Conservation (phyloP, 768 basidiomycete genomes). For the Macrolepiota fuliginosa region DNA sequence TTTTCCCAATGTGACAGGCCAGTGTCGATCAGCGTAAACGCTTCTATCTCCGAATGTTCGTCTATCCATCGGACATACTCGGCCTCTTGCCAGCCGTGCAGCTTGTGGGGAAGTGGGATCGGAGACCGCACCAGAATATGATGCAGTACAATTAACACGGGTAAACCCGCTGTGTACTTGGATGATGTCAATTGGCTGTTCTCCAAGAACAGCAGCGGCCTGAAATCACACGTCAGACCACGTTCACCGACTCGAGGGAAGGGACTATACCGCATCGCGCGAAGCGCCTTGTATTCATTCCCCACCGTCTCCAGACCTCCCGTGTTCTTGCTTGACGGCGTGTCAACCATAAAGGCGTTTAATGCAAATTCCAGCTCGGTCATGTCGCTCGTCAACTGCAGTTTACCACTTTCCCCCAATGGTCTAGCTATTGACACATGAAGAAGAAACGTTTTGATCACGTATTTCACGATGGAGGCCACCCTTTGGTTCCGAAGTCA, state of each 20-base stretch:
- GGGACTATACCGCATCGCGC: conserved; percentile 75
- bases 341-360: conserved; percentile 70
- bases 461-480: conserved; percentile 67
- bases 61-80: conserved; percentile 98
- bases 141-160: conserved; percentile 86
- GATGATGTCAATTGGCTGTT: conserved; percentile 65
- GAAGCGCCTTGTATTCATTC: conserved; percentile 81
- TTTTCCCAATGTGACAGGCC: conserved; percentile 81
- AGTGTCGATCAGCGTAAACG: conserved; percentile 76
- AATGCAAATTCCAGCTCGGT: conserved; percentile 93
- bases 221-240: conserved; percentile 26
- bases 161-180: conserved; percentile 70
- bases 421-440: conserved; percentile 94
- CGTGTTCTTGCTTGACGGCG: conserved; percentile 48
- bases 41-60: conserved; percentile 82
- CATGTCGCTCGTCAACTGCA: conserved; percentile 96
- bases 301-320: conserved; percentile 74
- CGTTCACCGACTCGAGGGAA: not conserved
- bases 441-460: conserved; percentile 83
- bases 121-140: conserved; percentile 90
- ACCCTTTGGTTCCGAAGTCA: conserved; percentile 39
- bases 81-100: conserved; percentile 93
- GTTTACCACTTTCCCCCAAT: conserved; percentile 88
- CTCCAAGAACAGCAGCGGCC: conserved; percentile 88
- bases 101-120: conserved; percentile 78